phyloP scores from a whole-genome alignment of 2,329 filamentous ascomycete genomes.

The Exophiala bonariae region DNA sequence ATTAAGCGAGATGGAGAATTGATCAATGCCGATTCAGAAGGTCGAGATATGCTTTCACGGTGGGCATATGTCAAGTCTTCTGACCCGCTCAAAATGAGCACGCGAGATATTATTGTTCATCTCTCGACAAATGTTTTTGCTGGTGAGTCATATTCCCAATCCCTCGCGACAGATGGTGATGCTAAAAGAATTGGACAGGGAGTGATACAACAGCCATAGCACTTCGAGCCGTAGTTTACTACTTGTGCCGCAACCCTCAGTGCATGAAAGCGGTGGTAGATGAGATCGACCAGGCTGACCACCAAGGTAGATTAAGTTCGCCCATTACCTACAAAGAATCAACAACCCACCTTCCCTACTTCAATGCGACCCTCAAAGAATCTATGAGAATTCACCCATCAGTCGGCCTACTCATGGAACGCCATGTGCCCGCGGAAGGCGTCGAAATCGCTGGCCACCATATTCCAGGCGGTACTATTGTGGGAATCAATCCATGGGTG shows the following conservation, averaged over 20 bases:
- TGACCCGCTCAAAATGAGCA: slow-evolving; percentile 32
- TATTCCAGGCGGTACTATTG: slow-evolving; percentile 20
- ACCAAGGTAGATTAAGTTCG: slow-evolving; percentile 12
- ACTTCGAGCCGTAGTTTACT: slow-evolving; percentile 62
- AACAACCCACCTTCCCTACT: slow-evolving; percentile 18
- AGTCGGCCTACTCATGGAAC: slow-evolving; percentile 29
- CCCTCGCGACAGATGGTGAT: not conserved
- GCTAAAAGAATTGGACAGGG: slow-evolving; percentile 13
- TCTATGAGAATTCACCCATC: slow-evolving; percentile 27
- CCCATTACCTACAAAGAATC: slow-evolving; percentile 30
- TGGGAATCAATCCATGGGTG: slow-evolving; percentile 31
- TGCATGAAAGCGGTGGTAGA: slow-evolving; percentile 16
- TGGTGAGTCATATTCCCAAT: slow-evolving; percentile 11
- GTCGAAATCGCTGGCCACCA: slow-evolving; percentile 20
- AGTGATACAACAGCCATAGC: slow-evolving; percentile 25
- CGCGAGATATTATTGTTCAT: slow-evolving; percentile 32
- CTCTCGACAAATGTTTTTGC: slow-evolving; percentile 32
- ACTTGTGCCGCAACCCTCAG: slow-evolving; percentile 63
- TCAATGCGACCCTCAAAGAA: slow-evolving; percentile 21
- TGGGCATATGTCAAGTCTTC: slow-evolving; percentile 32
- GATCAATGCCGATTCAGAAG: slow-evolving; percentile 21
- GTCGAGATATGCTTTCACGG: slow-evolving; percentile 32
- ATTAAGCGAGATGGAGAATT: slow-evolving; percentile 32
- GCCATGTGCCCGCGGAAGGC: slow-evolving; percentile 26
- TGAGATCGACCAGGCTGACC: slow-evolving; percentile 22